These are phyloP conservation scores for Phaseolus coccineus DNA, from an alignment of 331 rosid genomes.

Conservation along the genomic window DNA sequence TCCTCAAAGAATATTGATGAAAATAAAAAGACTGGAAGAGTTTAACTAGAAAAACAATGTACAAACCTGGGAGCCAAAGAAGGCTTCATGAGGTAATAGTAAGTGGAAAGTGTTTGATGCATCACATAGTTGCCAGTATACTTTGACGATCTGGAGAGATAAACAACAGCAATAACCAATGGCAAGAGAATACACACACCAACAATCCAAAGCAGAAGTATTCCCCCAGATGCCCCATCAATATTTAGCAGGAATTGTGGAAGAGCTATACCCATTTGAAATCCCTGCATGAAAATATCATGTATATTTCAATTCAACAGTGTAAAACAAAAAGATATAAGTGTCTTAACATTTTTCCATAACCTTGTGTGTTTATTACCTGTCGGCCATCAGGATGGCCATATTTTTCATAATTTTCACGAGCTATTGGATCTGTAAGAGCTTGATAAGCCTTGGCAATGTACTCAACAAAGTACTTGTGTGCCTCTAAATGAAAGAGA, in stretches of 20 bases:
- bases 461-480: constrained; percentile 84
- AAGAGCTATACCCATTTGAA: constrained; percentile 99
- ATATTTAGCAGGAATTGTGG: constrained; percentile 89
- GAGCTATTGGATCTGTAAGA: constrained; percentile 86
- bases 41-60: constrained; percentile 23
- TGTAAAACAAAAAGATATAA: constrained; percentile 28
- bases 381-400: constrained; percentile 99
- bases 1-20: constrained; percentile 26
- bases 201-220: constrained; percentile 95
- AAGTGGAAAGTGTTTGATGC: constrained; percentile 93
- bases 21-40: neutral
- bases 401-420: constrained; percentile 93
- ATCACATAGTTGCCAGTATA: constrained; percentile 97
- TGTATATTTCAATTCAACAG: constrained; percentile 38
- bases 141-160: constrained; percentile 95
- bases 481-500: constrained; percentile 66
- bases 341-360: neutral
- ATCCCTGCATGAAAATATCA: constrained; percentile 72
- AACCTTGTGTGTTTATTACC: constrained; percentile 55
- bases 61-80: constrained; percentile 95
- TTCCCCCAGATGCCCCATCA: constrained; percentile 95
- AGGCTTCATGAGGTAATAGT: constrained; percentile 91
- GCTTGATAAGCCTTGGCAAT: constrained; percentile 98
- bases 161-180: constrained; percentile 89
- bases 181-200: constrained; percentile 98